These are phyloP conservation scores for Alternaria consortialis DNA, from an alignment of 2,329 filamentous ascomycete species.

Conservation along the genomic window DNA sequence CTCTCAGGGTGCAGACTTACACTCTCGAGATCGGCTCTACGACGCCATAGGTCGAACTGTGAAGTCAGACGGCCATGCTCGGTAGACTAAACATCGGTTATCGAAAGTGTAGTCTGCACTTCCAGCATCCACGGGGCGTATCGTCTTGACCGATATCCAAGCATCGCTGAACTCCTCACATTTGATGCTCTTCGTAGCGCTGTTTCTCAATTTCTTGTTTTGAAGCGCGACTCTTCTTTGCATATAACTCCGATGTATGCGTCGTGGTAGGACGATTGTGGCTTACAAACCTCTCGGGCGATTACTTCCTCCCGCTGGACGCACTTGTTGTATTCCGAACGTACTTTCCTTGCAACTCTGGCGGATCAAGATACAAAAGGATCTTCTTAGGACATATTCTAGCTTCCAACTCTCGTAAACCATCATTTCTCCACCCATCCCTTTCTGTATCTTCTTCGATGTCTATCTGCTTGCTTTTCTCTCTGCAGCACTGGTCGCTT, in stretches of 20 bases:
- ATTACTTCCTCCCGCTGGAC: background rate
- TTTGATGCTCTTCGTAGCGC: background rate
- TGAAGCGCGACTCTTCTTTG: background rate
- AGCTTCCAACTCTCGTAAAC: background rate
- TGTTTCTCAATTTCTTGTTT: background rate
- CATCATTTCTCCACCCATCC: background rate
- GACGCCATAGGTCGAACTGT: no score
- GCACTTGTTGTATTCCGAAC: background rate
- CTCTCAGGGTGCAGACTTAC: background rate
- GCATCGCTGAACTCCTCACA: background rate
- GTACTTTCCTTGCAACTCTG: background rate
- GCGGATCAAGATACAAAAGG: background rate
- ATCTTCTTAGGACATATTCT: background rate
- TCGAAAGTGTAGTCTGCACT: no score
- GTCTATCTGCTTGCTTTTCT: background rate
- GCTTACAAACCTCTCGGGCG: background rate
- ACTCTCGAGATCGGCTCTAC: no score
- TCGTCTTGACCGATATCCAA: background rate
- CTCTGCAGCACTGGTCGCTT: conserved; percentile 17
- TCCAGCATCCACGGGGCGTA: background rate
- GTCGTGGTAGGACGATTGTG: background rate
- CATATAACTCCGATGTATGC: background rate
- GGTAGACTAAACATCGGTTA: no score
- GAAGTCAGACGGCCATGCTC: no score
- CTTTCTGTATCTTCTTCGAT: background rate